Conservation (phyloP, 495 filamentous ascomycete species). For the Penicillium pulvis region DNA sequence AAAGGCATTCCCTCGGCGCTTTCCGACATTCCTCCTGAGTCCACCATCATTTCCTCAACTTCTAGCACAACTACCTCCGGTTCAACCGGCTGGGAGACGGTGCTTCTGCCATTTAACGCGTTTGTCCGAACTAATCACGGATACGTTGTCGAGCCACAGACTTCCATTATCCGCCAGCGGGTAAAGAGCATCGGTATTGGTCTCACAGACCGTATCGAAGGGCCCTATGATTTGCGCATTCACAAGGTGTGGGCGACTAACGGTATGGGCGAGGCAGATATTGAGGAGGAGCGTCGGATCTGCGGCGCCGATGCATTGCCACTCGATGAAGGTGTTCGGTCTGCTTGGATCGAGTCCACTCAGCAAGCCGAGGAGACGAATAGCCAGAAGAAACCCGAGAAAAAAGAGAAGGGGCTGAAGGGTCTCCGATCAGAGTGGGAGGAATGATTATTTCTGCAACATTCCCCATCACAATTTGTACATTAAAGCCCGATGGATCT, state of each 20-base stretch:
- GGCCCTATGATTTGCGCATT: slow-evolving; percentile 81
- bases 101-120: slow-evolving; percentile 83
- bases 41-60: slow-evolving; percentile 40
- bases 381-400: slow-evolving; percentile 10
- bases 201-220: slow-evolving; percentile 84
- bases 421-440: slow-evolving; percentile 44
- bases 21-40: slow-evolving; percentile 43
- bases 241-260: slow-evolving; percentile 79
- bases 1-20: slow-evolving; percentile 36
- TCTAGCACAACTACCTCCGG: slow-evolving; percentile 38
- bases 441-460: slow-evolving; percentile 21
- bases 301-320: slow-evolving; percentile 46
- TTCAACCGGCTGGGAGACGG: slow-evolving; percentile 88
- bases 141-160: slow-evolving; percentile 86
- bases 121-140: slow-evolving; percentile 96
- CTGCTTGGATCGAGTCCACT: slow-evolving; percentile 28
- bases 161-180: slow-evolving; percentile 79
- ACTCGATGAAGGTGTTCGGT: slow-evolving; percentile 44
- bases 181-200: slow-evolving; percentile 85
- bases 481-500: background rate
- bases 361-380: slow-evolving; percentile 1
- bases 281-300: slow-evolving; percentile 43
- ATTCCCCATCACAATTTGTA: background rate
- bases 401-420: slow-evolving; percentile 40
- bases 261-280: slow-evolving; percentile 44